phyloP scores from a whole-genome alignment of 164 flowering plant genomes.

The Tetracentron sinense region DNA sequence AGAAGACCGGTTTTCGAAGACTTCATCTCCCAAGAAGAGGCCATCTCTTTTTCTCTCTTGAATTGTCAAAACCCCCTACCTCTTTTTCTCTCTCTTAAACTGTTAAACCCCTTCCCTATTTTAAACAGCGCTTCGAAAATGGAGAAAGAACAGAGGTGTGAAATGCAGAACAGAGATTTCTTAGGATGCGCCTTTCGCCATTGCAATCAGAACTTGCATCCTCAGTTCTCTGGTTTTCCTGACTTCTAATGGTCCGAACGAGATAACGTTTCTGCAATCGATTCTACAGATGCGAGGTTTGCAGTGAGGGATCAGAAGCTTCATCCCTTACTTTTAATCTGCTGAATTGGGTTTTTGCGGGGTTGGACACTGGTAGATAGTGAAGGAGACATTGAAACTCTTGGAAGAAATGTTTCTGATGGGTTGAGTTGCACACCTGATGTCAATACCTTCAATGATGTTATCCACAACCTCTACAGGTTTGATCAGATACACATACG shows the following conservation, averaged over 20 bases:
- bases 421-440: constrained; percentile 84
- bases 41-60: too few species aligned
- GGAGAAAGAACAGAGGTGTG: constrained; percentile 27
- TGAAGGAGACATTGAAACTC: constrained; percentile 58
- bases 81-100: too few species aligned
- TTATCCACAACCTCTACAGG: constrained; percentile 61
- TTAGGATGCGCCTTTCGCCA: constrained; percentile 60
- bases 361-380: too few species aligned
- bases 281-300: constrained; percentile 50
- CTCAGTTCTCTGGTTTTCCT: constrained; percentile 66
- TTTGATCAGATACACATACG: constrained; percentile 44
- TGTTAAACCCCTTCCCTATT: too few species aligned
- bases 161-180: constrained; percentile 64
- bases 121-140: too few species aligned
- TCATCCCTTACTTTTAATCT: too few species aligned
- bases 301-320: too few species aligned
- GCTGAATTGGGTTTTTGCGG: too few species aligned
- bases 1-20: too few species aligned
- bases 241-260: constrained; percentile 16
- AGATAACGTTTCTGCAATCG: constrained; percentile 35
- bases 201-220: constrained; percentile 69
- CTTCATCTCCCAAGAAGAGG: too few species aligned
- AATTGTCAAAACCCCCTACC: too few species aligned
- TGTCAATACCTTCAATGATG: constrained; percentile 72
- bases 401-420: constrained; percentile 88